phyloP scores from a whole-genome alignment of 106 monocot species.

The Hemerocallis citrina region DNA sequence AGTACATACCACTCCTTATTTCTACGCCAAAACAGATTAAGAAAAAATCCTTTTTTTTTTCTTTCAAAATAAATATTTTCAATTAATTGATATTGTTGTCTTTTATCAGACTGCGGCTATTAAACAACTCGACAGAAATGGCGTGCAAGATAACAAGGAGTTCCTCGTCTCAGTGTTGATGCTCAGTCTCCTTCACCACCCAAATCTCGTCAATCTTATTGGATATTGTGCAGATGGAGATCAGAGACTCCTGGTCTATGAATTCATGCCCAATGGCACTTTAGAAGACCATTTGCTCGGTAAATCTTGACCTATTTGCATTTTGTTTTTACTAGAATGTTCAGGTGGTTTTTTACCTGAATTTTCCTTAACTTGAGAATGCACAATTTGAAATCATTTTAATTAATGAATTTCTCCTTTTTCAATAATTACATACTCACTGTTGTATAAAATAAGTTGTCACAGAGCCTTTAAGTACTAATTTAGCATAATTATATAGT shows the following conservation, averaged over 20 bases:
- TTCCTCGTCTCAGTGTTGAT: conserved; percentile 47
- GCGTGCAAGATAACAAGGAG: conserved; percentile 44
- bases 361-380: not conserved
- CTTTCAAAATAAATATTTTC: not conserved
- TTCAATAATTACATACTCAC: no score
- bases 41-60: no score
- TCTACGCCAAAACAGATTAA: no score
- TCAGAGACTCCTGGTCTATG: conserved; percentile 56
- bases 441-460: no score
- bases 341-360: no score
- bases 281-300: conserved; percentile 43
- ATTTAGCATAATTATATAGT: no score
- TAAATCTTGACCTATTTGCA: not conserved
- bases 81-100: not conserved
- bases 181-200: conserved; percentile 59
- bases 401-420: no score
- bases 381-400: not conserved
- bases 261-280: conserved; percentile 36
- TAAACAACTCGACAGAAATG: conserved; percentile 58
- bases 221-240: conserved; percentile 67
- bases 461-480: no score
- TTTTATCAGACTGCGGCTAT: conserved; percentile 27
- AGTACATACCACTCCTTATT: no score
- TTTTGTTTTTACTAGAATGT: not conserved
- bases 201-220: conserved; percentile 48